Evolutionary conservation across 768 basidiomycete genomes (phyloP), one percentile per base, ranked within the genome.

Genomic region (Mycena leptocephala): DNA sequence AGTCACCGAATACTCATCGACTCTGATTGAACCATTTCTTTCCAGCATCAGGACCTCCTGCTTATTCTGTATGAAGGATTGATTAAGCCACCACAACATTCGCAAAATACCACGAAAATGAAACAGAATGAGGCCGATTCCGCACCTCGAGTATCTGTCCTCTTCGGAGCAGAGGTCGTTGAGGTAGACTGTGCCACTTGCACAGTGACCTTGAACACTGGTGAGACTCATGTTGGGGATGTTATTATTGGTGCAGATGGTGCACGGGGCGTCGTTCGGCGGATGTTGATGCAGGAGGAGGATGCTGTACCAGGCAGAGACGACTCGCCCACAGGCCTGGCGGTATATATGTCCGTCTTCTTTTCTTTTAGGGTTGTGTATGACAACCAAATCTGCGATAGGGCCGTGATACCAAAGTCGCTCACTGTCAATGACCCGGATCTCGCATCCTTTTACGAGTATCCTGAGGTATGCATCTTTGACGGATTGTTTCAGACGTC

Each of bases 231-330:
- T 22, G 35, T n/a, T 1, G 74, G 41, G 5, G 74, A 75, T 28
- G 74, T 61, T 39, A 48, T 75, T 4, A 63, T 75, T 18, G 74
- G 74, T 16, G 74, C 74, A 18, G 74, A 75, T 10, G 74, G 74
- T 9, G 41, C n/a, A 2, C 16, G 33, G 16, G 74, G 74, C 10
- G 39, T 75, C 18, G 61, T 75, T 7, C 58, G 74, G 18, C 51
- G 61, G 13, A 51, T 20, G 37, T 20, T 75, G 30, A 30, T 62
- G 68, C 13, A n/a, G 16, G 67, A 75, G 22, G 74, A 69, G 30
- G 66, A 43, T 22, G 64, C 41, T 3, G 63, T 33, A 20, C 30
- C 70, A 4, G 28, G 13, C 13, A 32, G 16, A 16, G 32, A 28
- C 11, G 58, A 64, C 8, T 13, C 5, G 7, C 41, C 59, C 0